Evolutionary conservation across 768 basidiomycete species (phyloP), one percentile per base, ranked within the genome.

Genomic region (Leccinum longicurvipes): DNA sequence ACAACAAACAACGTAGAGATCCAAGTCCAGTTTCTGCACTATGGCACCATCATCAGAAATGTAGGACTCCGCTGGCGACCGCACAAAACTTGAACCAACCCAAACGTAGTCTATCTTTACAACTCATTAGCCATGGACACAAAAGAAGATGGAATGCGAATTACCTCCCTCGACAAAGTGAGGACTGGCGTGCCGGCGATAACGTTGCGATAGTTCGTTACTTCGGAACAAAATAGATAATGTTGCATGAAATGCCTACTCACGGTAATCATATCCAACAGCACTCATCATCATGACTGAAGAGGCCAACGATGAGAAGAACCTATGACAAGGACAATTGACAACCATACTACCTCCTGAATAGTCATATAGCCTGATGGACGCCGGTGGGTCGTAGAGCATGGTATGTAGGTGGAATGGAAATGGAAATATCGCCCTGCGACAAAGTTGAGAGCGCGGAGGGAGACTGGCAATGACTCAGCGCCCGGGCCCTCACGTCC

Each of bases 1-100:
- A 66, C 2, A 17, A 63, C 6, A 25, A 66, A 64, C 0, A 66
- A 1, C 1, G 46, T 29, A 2, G 63, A 64, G 12, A 66, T 47
- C 52, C 32, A 41, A 5, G 60, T 62, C 60, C 60, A 62, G 15
- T 29, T 32, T 34, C 46, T 53, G 14, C 52, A 27, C 60, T 61
- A 17, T 24, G 15, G 8, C n/a, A 21, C 14, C 12, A 23, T 45
- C 0, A 11, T 60, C 46, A 60, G 39, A 14, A 12, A 34, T 9
- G 3, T 0, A 6, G 2, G 19, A 31, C 1, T 11, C 6, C 21
- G 11, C 3, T 8, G 6, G 12, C 7, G 8, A 5, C 6, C 4
- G 10, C 36, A n/a, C 15, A 15, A 0, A 24, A 12, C 9, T 14
- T 4, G 21, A 21, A 3, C 56, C 27, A 15, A 63, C 62, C 62